Conservation (phyloP, 495 filamentous ascomycete genomes). For the Pseudotulostoma volvatum region DNA sequence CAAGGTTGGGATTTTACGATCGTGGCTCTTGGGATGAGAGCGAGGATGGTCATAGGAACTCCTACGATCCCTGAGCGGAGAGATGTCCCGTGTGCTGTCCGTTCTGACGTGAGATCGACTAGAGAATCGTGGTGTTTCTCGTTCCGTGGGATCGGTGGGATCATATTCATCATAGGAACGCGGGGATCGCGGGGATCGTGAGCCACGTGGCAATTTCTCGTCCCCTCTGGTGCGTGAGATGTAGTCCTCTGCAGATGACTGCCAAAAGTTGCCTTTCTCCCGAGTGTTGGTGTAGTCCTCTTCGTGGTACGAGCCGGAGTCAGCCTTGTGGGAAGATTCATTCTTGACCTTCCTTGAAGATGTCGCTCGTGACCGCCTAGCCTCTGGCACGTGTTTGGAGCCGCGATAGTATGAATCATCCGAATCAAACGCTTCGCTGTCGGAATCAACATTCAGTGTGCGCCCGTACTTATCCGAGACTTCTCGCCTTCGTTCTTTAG, state of each 20-base stretch:
- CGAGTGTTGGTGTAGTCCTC: conserved; percentile 4
- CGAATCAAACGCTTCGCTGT: conserved; percentile 15
- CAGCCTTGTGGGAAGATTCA: conserved; percentile 11
- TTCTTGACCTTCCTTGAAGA: conserved; percentile 4
- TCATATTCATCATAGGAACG: conserved; percentile 20
- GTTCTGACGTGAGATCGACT: conserved; percentile 16
- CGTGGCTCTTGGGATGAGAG: conserved; percentile 9
- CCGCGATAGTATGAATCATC: conserved; percentile 14
- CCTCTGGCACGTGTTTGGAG: conserved; percentile 9
- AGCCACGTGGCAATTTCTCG: conserved; percentile 12
- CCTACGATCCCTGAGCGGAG: conserved; percentile 14
- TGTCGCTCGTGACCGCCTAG: conserved; percentile 4
- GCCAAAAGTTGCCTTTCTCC: conserved; percentile 17
- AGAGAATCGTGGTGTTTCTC: conserved; percentile 9
- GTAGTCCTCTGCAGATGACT: conserved; percentile 18
- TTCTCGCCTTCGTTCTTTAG: conserved; percentile 35
- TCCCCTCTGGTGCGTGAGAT: conserved; percentile 21
- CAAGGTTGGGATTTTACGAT: conserved; percentile 12
- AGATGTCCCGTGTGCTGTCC: conserved; percentile 13
- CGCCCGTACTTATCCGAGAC: conserved; percentile 27
- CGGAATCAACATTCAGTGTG: conserved; percentile 15
- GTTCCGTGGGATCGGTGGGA: conserved; percentile 14
- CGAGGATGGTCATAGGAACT: conserved; percentile 24
- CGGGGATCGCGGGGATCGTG: conserved; percentile 20
- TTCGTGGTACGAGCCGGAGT: conserved; percentile 6